Percentiles rank a stretch among this genome's conserved stretches.
Evolutionary conservation across 202 grass and related monocot genomes (phyloP).

Genomic region (Schoenoplectus triqueter): DNA sequence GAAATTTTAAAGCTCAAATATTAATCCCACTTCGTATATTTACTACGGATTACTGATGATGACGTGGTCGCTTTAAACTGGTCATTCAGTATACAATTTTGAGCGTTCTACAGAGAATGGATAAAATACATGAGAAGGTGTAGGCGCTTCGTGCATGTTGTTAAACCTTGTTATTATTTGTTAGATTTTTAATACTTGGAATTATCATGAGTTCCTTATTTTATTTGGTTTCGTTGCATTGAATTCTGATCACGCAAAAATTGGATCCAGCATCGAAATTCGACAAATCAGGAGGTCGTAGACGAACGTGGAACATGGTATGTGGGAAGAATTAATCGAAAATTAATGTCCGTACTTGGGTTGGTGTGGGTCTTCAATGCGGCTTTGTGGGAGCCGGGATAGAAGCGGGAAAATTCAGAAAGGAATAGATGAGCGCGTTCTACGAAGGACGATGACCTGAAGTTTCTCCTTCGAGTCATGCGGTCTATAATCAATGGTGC

Average conservation of each 20-base stretch:
- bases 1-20: too few species aligned
- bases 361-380: constrained; percentile 33
- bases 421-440: neutral
- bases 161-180: too few species aligned
- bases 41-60: too few species aligned
- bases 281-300: constrained; percentile 12
- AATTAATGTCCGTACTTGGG: constrained; percentile 2
- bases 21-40: too few species aligned
- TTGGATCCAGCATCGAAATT: neutral
- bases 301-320: constrained; percentile 16
- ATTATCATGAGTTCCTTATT: too few species aligned
- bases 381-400: constrained; percentile 15
- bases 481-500: neutral
- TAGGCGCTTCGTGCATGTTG: too few species aligned
- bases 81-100: too few species aligned
- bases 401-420: neutral
- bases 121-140: too few species aligned
- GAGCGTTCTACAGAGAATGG: too few species aligned
- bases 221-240: too few species aligned
- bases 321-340: constrained; percentile 2
- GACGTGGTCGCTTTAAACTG: too few species aligned
- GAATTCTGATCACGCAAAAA: neutral
- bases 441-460: neutral
- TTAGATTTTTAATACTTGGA: too few species aligned
- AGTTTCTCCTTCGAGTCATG: neutral